Evolutionary conservation across 345 rosid genomes (phyloP), one percentile per base, ranked within the genome.

Genomic region (Trapa incisa): DNA sequence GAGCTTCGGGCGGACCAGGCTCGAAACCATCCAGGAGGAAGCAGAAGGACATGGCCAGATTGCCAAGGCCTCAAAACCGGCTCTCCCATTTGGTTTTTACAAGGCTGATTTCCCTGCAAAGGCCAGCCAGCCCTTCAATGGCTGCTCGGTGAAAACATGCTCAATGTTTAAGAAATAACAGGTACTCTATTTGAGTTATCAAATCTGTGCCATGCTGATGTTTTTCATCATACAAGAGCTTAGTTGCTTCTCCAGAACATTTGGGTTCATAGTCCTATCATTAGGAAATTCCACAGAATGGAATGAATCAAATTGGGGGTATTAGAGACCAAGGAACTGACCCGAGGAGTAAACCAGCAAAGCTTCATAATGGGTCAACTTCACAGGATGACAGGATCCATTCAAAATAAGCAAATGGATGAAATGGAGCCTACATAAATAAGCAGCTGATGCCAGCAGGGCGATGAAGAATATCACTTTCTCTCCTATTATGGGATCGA

Each of bases 371-470:
- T 41, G 43, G 43, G 43, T 41, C 43, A 41, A 41, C 43, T 41
- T 41, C 43, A 41, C 43, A 41, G 43, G 43, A 41, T 4, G 81
- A 41, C 43, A 41, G 43, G 43, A 41, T 41, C 43, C 7, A 41
- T 41, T 41, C 43, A 41, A 41, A 41, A 41, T 41, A 45, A 45
- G 5, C 12, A 64, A 2, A 13, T 29, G 45, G 42, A 47, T 37
- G n/a, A 14, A 53, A 22, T 42, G 53, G 67, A 56, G 75, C 87
- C 77, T 76, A 84, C 87, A 72, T 81, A 83, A 9, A 78, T 73
- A 84, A 67, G 82, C 87, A 66, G 81, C 73, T 13, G 87, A 84
- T 74, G 82, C 81, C 64, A 81, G 79, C 67, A 84, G 73, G 32
- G 76, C 83, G 33, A 75, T 17, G 12, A 82, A 81, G 29, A 84